phyloP scores from a whole-genome alignment of 169 alveolate species.

The Eimeria zaria region DNA sequence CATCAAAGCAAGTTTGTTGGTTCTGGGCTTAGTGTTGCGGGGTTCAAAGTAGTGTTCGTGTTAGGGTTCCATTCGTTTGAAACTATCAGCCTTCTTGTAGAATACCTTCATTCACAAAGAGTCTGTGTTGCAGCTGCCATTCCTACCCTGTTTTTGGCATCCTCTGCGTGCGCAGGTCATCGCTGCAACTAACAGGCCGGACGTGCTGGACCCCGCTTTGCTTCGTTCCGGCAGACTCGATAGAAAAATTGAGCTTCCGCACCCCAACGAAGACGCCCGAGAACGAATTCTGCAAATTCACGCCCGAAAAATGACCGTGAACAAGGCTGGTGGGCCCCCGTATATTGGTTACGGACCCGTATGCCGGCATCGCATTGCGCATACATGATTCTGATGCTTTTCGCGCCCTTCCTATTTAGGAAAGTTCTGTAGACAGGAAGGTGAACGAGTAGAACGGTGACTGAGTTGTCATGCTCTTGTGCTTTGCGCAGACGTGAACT shows the following conservation, averaged over 20 bases:
- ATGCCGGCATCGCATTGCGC: neutral
- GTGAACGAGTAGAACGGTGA: neutral
- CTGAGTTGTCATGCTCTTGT: neutral
- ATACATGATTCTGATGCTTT: neutral
- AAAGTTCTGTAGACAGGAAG: neutral
- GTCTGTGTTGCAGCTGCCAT: neutral
- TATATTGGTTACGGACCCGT: neutral
- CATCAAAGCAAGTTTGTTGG: constrained; percentile 90
- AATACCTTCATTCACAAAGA: neutral
- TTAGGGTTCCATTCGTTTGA: neutral
- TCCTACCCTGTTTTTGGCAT: neutral
- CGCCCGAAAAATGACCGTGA: constrained; percentile 99
- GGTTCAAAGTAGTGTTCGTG: neutral
- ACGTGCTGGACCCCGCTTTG: constrained; percentile 99
- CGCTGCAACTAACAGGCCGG: constrained; percentile 99
- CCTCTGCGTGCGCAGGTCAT: constrained; percentile 89
- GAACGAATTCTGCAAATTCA: constrained; percentile 99
- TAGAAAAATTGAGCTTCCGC: constrained; percentile 99
- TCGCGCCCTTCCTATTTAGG: neutral
- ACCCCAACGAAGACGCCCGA: constrained; percentile 99
- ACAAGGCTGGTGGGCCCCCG: constrained; percentile 92
- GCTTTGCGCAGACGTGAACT: constrained; percentile 93
- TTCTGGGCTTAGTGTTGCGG: neutral
- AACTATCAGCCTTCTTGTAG: too few relatives aligned
- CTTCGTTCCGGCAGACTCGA: constrained; percentile 99